Percentiles rank a stretch among this genome's conserved stretches.
Conservation (phyloP, 2,329 filamentous ascomycete species). For the Zymoseptoria passerinii region DNA sequence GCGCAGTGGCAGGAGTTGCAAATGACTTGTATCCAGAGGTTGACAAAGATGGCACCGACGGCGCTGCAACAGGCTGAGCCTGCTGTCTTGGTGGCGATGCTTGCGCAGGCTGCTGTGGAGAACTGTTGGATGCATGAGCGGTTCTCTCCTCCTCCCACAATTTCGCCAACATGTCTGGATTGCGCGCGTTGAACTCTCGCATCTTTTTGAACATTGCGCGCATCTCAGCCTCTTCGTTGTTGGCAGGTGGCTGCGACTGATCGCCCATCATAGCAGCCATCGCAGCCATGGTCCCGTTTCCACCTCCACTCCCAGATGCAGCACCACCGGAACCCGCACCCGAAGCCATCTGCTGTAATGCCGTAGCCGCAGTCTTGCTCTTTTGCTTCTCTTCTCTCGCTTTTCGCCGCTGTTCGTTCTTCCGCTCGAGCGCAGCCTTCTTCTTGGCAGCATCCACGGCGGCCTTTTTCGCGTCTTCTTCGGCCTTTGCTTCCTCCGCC, state of each 20-base stretch:
- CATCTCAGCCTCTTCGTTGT: conserved; percentile 44
- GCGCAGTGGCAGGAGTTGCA: neutral
- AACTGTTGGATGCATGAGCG: conserved; percentile 22
- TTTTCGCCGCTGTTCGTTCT: conserved; percentile 26
- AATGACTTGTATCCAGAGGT: neutral
- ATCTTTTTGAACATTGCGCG: conserved; percentile 50
- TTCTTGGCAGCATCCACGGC: conserved; percentile 19
- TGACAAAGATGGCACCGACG: neutral
- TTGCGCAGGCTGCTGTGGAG: conserved; percentile 8
- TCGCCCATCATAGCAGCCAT: conserved; percentile 14
- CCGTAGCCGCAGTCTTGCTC: conserved; percentile 24
- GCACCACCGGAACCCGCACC: conserved; percentile 7
- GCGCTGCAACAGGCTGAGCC: neutral
- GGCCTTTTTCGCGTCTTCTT: conserved; percentile 16
- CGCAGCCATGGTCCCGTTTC: conserved; percentile 9
- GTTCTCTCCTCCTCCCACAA: conserved; percentile 49
- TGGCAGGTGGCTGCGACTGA: conserved; percentile 18
- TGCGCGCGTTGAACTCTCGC: conserved; percentile 48
- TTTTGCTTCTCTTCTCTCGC: conserved; percentile 22
- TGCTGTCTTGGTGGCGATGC: conserved; percentile 4
- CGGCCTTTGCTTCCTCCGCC: conserved; percentile 21
- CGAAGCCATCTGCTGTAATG: conserved; percentile 20
- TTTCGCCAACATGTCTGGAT: conserved; percentile 46
- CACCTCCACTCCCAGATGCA: conserved; percentile 2
- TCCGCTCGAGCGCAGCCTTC: conserved; percentile 19